Base-by-base conservation (phyloP, 768 basidiomycete genomes). In the Infundibulicybe gibba region DNA sequence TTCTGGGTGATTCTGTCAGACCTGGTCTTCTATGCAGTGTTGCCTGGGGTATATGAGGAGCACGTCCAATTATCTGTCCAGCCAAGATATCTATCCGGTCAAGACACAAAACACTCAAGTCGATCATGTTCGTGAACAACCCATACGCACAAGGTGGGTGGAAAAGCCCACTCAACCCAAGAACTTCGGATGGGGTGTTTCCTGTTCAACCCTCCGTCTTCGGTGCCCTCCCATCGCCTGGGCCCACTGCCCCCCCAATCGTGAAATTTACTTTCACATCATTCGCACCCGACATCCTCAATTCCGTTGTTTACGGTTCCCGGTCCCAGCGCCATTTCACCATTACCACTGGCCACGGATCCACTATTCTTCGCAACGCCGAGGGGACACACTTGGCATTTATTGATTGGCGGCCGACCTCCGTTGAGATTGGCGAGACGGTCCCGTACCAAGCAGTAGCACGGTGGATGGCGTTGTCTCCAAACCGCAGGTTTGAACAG, bases 381-480 rank as follows among this genome's bases (percentile, higher is more conserved):
- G 53, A 64, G 6, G 61, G 64, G 44, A 72, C 69, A 25, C 25
- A 25, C 2, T 45, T 72, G 20, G 76, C 67, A 1, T 54, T 66
- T 49, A 59, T 80, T 43, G 71, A 73, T 42, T 79, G 77, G 76
- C 54, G 51, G n/a, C 63, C 62, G n/a, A 66, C 74, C 5, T 62
- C 60, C 2, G 53, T 79, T 37, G 73, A 78, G 49, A 61, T 73
- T 16, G 61, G 61, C 16, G 62, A 64, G 3, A 48, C 64, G 3
- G 52, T 71, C 3, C 50, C 55, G 0, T 70, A 66, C 48, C 68
- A 70, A 51, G 51, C 52, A 17, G 60, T 63, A 20, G 60, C 60
- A 1, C 61, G 68, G 12, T 80, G 76, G 75, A 49, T 80, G 32
- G 55, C 54, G 3, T 57, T 77, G n/a, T 66, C 75, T 0, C 39